Base-by-base conservation (phyloP, 257 asterid genomes). In the Plectranthus barbatus region DNA sequence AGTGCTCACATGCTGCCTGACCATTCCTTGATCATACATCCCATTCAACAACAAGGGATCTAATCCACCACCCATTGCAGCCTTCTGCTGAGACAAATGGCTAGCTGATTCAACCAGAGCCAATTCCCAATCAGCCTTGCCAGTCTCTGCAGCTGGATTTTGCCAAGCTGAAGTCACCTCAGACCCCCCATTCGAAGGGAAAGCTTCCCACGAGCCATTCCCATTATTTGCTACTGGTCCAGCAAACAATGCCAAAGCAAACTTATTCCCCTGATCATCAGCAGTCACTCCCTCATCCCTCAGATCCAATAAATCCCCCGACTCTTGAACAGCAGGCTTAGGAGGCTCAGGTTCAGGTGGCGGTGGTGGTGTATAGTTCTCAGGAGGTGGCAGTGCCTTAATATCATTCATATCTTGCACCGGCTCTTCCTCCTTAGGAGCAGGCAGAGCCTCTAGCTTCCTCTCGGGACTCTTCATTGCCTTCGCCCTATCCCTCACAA, bases 81-180 rank as follows among this genome's bases (percentile, higher is more conserved):
- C 86, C 79, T 89, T 79, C 54, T 89, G 97, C 14, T 81, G 44
- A 11, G 95, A 76, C 69, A 89, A 59, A 72, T 89, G 76, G 60
- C 97, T 84, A 0, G 89, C 83, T 0, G 97, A 77, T 69, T 89
- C 97, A 12, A 86, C 95, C 55, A 89, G 72, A 9, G 97, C 95
- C 82, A 90, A 54, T 68, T 86, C 95, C 97, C 97, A 90, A 60
- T 86, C 97, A 5, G 94, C 95, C 73, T 90, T 90, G 4, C 94
- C 91, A 0, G 71, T 31, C 72, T 86, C 97, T 0, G 88, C 94
- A 1, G 97, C 97, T 1, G 95, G 97, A 72, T 86, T 90, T 86
- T 88, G 95, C 96, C 96, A 88, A 11, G 96, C 96, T 0, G 96
- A 86, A 60, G 85, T 84, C 76, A 88, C 85, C 60, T 76, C 82